phyloP scores from a whole-genome alignment of 164 flowering plant genomes.

The Piper betle region DNA sequence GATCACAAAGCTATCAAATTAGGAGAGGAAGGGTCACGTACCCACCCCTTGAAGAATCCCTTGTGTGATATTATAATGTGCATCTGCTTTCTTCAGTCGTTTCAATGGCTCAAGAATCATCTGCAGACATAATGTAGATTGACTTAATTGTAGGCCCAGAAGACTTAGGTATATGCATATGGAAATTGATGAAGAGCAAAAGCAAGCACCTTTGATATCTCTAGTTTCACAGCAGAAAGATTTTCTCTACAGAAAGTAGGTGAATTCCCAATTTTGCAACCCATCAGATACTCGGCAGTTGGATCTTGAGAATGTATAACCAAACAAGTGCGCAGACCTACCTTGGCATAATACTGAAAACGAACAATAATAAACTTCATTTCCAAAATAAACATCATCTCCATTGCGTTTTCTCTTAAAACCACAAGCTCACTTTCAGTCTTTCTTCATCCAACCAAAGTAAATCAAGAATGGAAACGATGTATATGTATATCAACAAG shows the following conservation, averaged over 20 bases:
- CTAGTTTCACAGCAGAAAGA: conserved; percentile 73
- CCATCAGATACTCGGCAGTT: conserved; percentile 66
- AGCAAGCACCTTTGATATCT: conserved; percentile 59
- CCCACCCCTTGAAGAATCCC: conserved; percentile 97
- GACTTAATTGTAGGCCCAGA: neutral
- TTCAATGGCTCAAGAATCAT: conserved; percentile 90
- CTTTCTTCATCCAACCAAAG: too few relatives aligned
- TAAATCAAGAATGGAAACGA: too few relatives aligned
- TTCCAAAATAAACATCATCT: too few relatives aligned
- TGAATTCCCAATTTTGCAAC: conserved; percentile 68
- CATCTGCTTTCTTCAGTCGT: conserved; percentile 71
- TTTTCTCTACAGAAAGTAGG: conserved; percentile 35
- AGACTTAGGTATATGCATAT: conserved; percentile 3
- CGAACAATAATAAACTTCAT: neutral
- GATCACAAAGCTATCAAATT: neutral
- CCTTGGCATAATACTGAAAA: conserved; percentile 60
- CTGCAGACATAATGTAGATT: conserved; percentile 22
- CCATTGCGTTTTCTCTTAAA: neutral
- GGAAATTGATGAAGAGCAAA: conserved; percentile 1
- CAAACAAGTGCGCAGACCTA: conserved; percentile 68
- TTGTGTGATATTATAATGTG: conserved; percentile 67
- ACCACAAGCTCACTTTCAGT: neutral
- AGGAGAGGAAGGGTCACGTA: conserved; percentile 22
- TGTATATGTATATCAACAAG: too few relatives aligned
- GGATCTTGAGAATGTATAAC: conserved; percentile 80